Percentiles rank a stretch among this genome's conserved stretches.
phyloP scores from a whole-genome alignment of 768 basidiomycete species.

The Lactarius psammicola region DNA sequence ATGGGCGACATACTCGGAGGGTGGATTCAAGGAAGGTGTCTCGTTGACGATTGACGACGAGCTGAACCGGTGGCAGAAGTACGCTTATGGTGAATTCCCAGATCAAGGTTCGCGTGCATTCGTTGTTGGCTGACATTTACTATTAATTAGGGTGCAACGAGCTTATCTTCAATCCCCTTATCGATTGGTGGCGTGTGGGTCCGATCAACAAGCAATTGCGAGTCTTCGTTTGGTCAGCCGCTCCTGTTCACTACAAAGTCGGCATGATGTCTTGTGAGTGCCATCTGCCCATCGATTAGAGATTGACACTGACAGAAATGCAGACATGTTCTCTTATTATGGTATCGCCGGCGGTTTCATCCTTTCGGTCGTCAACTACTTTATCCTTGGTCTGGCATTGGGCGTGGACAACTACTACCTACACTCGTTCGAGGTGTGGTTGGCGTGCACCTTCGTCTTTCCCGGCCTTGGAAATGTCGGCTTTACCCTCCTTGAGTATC shows the following conservation, averaged over 20 bases:
- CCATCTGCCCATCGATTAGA: no score
- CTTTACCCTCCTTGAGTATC: conserved; percentile 67
- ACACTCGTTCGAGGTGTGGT: conserved; percentile 71
- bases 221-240: conserved; percentile 70
- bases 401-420: conserved; percentile 68
- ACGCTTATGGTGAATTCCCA: conserved; percentile 58
- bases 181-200: conserved; percentile 72
- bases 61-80: conserved; percentile 91
- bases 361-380: conserved; percentile 67
- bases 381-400: conserved; percentile 60
- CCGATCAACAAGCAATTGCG: conserved; percentile 83
- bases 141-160: conserved; percentile 60
- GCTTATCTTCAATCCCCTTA: conserved; percentile 82
- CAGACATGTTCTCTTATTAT: conserved; percentile 52
- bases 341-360: conserved; percentile 62
- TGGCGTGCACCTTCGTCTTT: conserved; percentile 69
- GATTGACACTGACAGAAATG: not conserved
- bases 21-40: conserved; percentile 90
- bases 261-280: conserved; percentile 70
- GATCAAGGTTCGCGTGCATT: not conserved
- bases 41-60: conserved; percentile 88
- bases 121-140: not conserved
- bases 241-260: conserved; percentile 82
- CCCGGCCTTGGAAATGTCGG: conserved; percentile 67
- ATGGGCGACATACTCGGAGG: conserved; percentile 83